Evolutionary conservation across 2,329 filamentous ascomycete genomes (phyloP).

Genomic region (Aspergillus calidoustus): DNA sequence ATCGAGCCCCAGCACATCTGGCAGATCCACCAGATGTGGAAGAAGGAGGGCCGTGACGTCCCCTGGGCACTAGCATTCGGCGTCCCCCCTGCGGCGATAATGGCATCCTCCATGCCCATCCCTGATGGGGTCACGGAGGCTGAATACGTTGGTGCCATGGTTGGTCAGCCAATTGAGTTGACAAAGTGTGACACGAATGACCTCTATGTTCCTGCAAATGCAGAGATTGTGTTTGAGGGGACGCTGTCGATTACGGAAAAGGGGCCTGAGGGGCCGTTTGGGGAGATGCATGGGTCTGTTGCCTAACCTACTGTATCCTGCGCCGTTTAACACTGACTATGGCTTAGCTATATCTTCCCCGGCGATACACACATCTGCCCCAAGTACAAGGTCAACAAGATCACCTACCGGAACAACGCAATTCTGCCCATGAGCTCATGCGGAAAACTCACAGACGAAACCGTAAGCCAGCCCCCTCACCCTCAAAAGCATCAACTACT

Average conservation of each 20-base stretch:
- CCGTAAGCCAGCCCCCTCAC: constrained; percentile 30
- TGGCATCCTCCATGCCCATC: constrained; percentile 56
- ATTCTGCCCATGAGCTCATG: constrained; percentile 54
- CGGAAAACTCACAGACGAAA: constrained; percentile 53
- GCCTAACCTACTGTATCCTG: not conserved
- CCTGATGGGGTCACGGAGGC: constrained; percentile 55
- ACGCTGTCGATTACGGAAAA: constrained; percentile 51
- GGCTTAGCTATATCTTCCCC: constrained; percentile 44
- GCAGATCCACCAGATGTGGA: constrained; percentile 54
- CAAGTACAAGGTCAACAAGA: constrained; percentile 50
- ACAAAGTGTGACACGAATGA: constrained; percentile 59
- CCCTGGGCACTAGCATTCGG: constrained; percentile 56
- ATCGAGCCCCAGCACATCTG: constrained; percentile 54
- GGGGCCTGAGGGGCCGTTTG: constrained; percentile 55
- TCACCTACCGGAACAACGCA: constrained; percentile 54
- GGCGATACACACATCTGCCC: constrained; percentile 47
- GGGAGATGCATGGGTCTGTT: constrained; percentile 48
- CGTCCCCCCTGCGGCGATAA: constrained; percentile 55
- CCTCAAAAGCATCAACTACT: not conserved
- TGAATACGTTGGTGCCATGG: constrained; percentile 55
- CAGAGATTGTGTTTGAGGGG: constrained; percentile 59
- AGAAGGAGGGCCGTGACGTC: constrained; percentile 49
- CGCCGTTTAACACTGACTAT: not conserved
- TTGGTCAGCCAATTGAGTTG: constrained; percentile 51
- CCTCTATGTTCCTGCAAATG: constrained; percentile 54